Percentiles rank a stretch among this genome's conserved stretches.
Conservation (phyloP, 805 yeast species). For the Metschnikowia continentalis region DNA sequence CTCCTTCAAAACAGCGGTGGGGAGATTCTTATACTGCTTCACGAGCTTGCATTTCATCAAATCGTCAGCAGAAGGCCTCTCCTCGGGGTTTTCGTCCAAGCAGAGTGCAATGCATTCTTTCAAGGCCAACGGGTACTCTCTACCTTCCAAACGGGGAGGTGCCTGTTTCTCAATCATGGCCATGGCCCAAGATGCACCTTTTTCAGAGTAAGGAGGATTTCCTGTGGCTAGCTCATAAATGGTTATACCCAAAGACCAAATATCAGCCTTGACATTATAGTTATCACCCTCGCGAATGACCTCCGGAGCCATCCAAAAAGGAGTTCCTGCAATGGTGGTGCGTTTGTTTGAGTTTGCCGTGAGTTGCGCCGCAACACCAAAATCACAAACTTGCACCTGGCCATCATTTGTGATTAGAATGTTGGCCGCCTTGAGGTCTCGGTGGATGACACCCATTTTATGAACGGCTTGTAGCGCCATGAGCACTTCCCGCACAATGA, state of each 20-base stretch:
- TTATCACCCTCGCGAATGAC: conserved; percentile 88
- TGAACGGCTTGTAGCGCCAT: conserved; percentile 80
- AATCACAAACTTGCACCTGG: conserved; percentile 86
- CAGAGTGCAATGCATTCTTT: conserved; percentile 90
- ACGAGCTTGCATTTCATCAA: conserved; percentile 71
- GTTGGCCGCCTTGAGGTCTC: conserved; percentile 96
- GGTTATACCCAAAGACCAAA: conserved; percentile 96
- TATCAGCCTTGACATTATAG: conserved; percentile 89
- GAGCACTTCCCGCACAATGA: conserved; percentile 79
- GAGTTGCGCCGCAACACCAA: conserved; percentile 96
- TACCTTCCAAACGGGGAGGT: conserved; percentile 92
- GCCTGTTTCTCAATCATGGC: conserved; percentile 87
- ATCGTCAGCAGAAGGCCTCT: conserved; percentile 84
- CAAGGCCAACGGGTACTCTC: conserved; percentile 67
- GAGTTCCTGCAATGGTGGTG: conserved; percentile 93
- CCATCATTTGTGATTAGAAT: conserved; percentile 88
- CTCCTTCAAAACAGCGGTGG: conserved; percentile 64
- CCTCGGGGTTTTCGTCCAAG: conserved; percentile 88
- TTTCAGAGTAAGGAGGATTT: conserved; percentile 94
- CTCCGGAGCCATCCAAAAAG: conserved; percentile 99
- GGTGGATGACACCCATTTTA: conserved; percentile 84
- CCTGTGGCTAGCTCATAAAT: conserved; percentile 94
- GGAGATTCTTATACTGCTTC: conserved; percentile 52
- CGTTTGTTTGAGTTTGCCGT: conserved; percentile 72
- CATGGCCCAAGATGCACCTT: conserved; percentile 93